Evolutionary conservation across 345 rosid genomes (phyloP).

Genomic region (Lepidium aucheri): DNA sequence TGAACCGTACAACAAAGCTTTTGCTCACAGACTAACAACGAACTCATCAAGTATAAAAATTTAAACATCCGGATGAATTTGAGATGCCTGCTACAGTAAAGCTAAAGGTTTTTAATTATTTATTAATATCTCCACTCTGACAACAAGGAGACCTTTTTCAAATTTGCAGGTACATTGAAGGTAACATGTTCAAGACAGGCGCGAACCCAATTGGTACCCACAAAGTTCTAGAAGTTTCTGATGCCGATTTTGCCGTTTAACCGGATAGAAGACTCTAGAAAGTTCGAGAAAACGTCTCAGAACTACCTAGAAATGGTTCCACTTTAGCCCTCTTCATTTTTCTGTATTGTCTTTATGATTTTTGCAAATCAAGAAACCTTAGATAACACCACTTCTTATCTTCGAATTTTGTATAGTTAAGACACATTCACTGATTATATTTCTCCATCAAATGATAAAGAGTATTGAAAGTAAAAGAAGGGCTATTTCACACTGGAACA

Average conservation of each 20-base stretch:
- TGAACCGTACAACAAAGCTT: not conserved
- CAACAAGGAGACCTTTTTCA: no score
- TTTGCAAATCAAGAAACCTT: constrained; percentile 16
- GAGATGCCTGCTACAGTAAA: not conserved
- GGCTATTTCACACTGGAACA: not conserved
- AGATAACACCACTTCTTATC: constrained; percentile 1
- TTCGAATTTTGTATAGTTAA: constrained; percentile 20
- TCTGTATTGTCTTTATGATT: constrained; percentile 15
- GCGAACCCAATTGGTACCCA: constrained; percentile 80
- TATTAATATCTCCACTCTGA: no score
- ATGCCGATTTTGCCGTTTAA: constrained; percentile 62
- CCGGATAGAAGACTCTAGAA: constrained; percentile 9
- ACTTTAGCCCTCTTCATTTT: constrained; percentile 4
- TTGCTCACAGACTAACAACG: not conserved
- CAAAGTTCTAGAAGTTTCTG: constrained; percentile 77
- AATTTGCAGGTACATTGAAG: constrained; percentile 77
- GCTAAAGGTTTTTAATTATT: not conserved
- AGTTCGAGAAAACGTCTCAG: constrained; percentile 21
- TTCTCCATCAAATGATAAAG: constrained; percentile 8
- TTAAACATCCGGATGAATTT: not conserved
- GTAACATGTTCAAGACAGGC: constrained; percentile 72
- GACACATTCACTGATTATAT: constrained; percentile 11
- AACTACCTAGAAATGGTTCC: constrained; percentile 11
- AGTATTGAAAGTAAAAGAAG: not conserved
- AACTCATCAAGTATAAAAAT: not conserved